These are phyloP conservation scores for Oryza officinalis DNA, from an alignment of 176 grass and related monocot species.

Conservation along the genomic window DNA sequence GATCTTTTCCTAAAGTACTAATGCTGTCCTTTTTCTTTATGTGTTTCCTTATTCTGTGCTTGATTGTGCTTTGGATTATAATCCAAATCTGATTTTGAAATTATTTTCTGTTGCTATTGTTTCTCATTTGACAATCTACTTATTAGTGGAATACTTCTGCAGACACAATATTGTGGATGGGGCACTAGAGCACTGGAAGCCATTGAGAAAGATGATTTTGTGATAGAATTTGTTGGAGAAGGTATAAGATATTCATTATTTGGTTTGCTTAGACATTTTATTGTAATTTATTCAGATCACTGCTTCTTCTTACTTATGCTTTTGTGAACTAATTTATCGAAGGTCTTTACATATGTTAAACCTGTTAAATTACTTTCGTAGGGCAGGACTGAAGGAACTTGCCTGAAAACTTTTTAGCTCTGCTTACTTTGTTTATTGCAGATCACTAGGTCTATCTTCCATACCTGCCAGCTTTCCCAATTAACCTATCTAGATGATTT, in stretches of 20 bases:
- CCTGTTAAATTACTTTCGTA: slow-evolving; percentile 1
- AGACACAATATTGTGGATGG: slow-evolving; percentile 90
- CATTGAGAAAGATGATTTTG: slow-evolving; percentile 83
- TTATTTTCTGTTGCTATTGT: background rate
- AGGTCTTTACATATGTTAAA: background rate
- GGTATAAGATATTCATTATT: slow-evolving; percentile 46
- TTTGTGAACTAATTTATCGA: slow-evolving; percentile 13
- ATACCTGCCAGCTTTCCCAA: too few relatives aligned
- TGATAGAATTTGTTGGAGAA: slow-evolving; percentile 99
- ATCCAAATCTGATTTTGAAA: background rate
- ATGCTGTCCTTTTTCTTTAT: background rate
- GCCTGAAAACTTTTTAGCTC: background rate
- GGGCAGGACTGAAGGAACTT: background rate
- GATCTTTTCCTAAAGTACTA: background rate
- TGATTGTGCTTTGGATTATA: background rate
- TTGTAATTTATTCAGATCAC: background rate
- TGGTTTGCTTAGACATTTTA: slow-evolving; percentile 11
- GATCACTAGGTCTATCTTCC: too few relatives aligned
- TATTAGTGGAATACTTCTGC: slow-evolving; percentile 19
- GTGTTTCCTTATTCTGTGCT: background rate
- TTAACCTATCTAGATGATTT: too few relatives aligned
- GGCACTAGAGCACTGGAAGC: slow-evolving; percentile 65
- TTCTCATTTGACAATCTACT: background rate
- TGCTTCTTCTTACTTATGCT: slow-evolving; percentile 11
- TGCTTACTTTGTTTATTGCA: background rate